phyloP scores from a whole-genome alignment of 768 basidiomycete genomes.

The Coprinopsis strossmayeri region DNA sequence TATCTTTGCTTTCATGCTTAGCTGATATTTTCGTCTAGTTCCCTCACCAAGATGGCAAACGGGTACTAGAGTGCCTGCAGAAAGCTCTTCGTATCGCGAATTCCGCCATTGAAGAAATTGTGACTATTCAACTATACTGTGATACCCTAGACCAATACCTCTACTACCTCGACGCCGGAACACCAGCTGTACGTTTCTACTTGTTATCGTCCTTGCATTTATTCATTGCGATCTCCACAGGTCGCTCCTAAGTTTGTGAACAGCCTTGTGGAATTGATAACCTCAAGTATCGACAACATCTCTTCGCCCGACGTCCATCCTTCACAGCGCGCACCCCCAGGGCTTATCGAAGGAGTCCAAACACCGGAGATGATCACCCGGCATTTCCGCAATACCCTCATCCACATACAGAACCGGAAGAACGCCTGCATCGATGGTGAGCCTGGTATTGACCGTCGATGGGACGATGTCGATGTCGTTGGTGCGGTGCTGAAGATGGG shows the following conservation, averaged over 20 bases:
- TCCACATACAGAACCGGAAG: constrained; percentile 78
- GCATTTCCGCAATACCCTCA: constrained; percentile 89
- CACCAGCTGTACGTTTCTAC: constrained; percentile 72
- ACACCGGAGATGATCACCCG: constrained; percentile 90
- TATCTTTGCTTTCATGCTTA: background rate
- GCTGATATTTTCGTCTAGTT: constrained; percentile 36
- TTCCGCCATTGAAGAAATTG: constrained; percentile 93
- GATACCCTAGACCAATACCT: constrained; percentile 95
- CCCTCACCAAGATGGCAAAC: constrained; percentile 91
- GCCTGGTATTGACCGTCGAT: constrained; percentile 44
- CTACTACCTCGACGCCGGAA: constrained; percentile 92
- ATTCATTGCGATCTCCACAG: constrained; percentile 30
- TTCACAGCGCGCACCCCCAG: constrained; percentile 79
- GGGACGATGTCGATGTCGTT: constrained; percentile 85
- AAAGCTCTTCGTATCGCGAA: constrained; percentile 95
- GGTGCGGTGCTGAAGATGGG: constrained; percentile 91
- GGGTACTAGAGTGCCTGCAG: constrained; percentile 95
- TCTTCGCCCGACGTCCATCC: constrained; percentile 85
- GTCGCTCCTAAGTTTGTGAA: constrained; percentile 95
- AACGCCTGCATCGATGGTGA: constrained; percentile 34
- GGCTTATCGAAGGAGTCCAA: constrained; percentile 87
- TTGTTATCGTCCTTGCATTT: constrained; percentile 1
- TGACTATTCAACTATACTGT: constrained; percentile 93
- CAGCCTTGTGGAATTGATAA: constrained; percentile 92
- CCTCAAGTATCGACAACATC: constrained; percentile 89